Conservation (phyloP, 208 protist genomes). For the Acanthamoeba healyi region DNA sequence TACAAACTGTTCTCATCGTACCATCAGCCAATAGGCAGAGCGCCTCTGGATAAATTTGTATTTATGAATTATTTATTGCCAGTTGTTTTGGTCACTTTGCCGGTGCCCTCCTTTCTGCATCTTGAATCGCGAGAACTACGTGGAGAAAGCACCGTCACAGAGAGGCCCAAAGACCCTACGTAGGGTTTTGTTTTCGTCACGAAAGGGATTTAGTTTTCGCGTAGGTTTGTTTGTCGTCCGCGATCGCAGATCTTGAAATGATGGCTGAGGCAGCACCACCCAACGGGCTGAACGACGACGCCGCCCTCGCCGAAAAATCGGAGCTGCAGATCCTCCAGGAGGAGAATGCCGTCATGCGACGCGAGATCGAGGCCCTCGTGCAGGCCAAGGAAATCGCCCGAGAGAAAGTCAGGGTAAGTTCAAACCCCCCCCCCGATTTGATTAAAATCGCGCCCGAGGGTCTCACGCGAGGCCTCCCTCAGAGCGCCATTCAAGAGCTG, state of each 20-base stretch:
- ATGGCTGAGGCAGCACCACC: neutral
- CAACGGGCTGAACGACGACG: neutral
- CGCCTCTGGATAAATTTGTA: no score
- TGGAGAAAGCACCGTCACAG: no score
- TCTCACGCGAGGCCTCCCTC: neutral
- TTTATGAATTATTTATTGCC: no score
- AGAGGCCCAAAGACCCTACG: no score
- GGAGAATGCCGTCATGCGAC: neutral
- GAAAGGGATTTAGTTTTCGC: no score
- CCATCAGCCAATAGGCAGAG: no score
- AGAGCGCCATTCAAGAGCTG: slow-evolving; percentile 53
- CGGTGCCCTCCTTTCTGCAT: no score
- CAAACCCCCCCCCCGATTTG: neutral
- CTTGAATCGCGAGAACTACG: no score
- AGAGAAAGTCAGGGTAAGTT: slow-evolving; percentile 43
- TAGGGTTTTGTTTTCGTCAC: no score
- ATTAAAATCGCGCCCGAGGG: neutral
- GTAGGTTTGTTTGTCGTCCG: no score
- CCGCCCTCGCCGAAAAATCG: neutral
- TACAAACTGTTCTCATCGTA: no score
- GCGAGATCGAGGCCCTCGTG: slow-evolving; percentile 15
- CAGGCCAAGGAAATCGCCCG: slow-evolving; percentile 29
- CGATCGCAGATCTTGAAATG: neutral
- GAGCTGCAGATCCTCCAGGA: neutral
- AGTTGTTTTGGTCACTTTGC: no score